A percentile compares a stretch with the other conserved stretches of the same genome.
These are phyloP conservation scores for Podaxis mareebaensis DNA, from an alignment of 768 basidiomycete genomes.

Conservation along the genomic window DNA sequence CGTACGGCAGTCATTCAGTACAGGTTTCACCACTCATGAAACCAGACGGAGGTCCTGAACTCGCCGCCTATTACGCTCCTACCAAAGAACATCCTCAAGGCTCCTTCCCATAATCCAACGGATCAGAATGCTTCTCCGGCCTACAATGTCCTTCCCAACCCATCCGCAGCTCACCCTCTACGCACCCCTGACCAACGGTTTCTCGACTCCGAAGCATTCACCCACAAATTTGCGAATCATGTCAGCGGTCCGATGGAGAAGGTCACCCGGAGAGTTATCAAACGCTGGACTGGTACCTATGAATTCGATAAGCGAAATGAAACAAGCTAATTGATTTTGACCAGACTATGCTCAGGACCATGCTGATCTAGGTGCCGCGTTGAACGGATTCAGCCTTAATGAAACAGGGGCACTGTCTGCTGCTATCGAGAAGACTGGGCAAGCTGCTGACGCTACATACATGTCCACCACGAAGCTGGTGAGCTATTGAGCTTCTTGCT, in stretches of 20 bases:
- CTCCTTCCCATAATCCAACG: constrained; percentile 93
- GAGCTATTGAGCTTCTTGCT: constrained; percentile 26
- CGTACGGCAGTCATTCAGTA: constrained; percentile 25
- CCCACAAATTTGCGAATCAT: constrained; percentile 92
- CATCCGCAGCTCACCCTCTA: constrained; percentile 86
- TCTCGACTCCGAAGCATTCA: constrained; percentile 94
- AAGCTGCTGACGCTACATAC: constrained; percentile 93
- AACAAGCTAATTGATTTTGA: not conserved
- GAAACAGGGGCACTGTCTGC: constrained; percentile 72
- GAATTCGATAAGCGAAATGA: not conserved
- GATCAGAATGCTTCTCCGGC: constrained; percentile 71
- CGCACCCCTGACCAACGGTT: constrained; percentile 94
- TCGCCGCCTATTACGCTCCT: constrained; percentile 88
- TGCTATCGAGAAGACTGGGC: constrained; percentile 95
- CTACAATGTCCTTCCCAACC: constrained; percentile 85
- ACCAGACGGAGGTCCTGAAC: constrained; percentile 86
- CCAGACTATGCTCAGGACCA: constrained; percentile 84
- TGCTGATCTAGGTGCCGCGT: constrained; percentile 85
- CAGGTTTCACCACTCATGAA: not conserved
- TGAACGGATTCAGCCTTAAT: constrained; percentile 93
- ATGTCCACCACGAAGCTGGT: constrained; percentile 90
- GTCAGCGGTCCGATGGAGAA: constrained; percentile 94
- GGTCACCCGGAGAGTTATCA: constrained; percentile 87
- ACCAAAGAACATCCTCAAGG: constrained; percentile 95
- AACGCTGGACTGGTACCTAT: constrained; percentile 87